Base-by-base conservation (phyloP, 2,329 filamentous ascomycete genomes). In the Exophiala mesophila region DNA sequence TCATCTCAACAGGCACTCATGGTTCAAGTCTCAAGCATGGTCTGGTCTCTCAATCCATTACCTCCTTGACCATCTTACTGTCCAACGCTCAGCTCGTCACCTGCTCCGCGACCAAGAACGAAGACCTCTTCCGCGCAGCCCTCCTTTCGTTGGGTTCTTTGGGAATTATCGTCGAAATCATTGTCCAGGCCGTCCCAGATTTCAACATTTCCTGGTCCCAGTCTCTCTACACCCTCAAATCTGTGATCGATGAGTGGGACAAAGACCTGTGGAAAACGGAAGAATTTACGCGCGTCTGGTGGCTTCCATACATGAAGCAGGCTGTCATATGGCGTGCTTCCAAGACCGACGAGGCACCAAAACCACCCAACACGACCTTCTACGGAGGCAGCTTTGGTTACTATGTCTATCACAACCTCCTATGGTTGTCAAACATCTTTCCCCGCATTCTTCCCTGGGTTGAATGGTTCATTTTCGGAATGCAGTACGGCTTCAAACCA, bases 211-310 rank as follows among this genome's bases (percentile, higher is more conserved):
- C 80, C 47, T 98, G 92, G 92, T 70, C 76, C 41, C 92, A 96
- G 68, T 80, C 80, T 5, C 75, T 96, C 45, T 78, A 86, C 49
- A 66, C 80, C 1, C 82, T 96, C 48, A 61, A 70, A 32, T 73
- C 77, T 33, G 76, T 95, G 50, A 71, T 94, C 35, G 69, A 73
- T 8, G 72, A 76, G 5, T 97, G 92, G 88, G 66, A 81, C 13
- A 72, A 69, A 5, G 75, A 76, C 23, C 72, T 97, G 10, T 97
- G 92, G 90, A 86, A 78, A 1, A 76, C 80, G 48, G 79, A 82
- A 48, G 88, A 97, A 63, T 98, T 90, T 59, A 87, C 94, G 18
- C 78, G 92, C 19, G 88, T 96, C 19, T 98, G 92, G 90, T 98
- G 92, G 92, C 82, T 95, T 60, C 92, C 92, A 0, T 95, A 97